Evolutionary conservation across 495 filamentous ascomycete species (phyloP).

Genomic region (Aspergillus haitiensis): DNA sequence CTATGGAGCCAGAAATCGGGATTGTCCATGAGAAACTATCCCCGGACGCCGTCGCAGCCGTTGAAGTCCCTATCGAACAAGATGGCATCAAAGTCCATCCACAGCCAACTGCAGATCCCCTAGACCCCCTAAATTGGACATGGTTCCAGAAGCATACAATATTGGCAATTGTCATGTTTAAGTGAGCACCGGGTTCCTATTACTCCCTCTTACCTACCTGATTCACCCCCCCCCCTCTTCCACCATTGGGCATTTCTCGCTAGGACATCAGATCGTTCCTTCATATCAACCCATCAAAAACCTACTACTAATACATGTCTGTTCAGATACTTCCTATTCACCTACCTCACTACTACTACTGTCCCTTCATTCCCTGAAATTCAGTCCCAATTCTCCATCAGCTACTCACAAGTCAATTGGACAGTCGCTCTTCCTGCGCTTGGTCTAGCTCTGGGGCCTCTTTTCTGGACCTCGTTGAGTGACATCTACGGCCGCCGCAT

Average conservation of each 20-base stretch:
- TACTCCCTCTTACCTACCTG: not conserved
- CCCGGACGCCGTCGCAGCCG: constrained; percentile 4
- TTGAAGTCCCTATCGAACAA: constrained; percentile 23
- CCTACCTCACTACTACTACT: constrained; percentile 63
- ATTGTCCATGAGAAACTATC: constrained; percentile 11
- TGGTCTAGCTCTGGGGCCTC: constrained; percentile 57
- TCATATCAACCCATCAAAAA: not conserved
- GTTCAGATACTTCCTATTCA: constrained; percentile 61
- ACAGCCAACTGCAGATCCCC: constrained; percentile 51
- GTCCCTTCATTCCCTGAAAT: constrained; percentile 58
- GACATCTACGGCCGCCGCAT: constrained; percentile 59
- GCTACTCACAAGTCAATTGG: constrained; percentile 59
- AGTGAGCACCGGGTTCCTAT: constrained; percentile 31
- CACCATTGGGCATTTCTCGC: not conserved
- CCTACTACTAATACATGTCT: not conserved
- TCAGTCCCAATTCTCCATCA: constrained; percentile 49
- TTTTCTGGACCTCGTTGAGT: constrained; percentile 58
- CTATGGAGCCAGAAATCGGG: constrained; percentile 1
- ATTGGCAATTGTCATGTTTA: constrained; percentile 58
- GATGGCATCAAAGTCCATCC: constrained; percentile 48
- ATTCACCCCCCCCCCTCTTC: not conserved
- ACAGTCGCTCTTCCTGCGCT: constrained; percentile 62
- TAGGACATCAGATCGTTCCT: not conserved
- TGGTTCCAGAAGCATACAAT: constrained; percentile 50
- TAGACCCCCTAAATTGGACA: constrained; percentile 63